These are phyloP conservation scores for Phytopythium montanum DNA, from an alignment of 352 stramenopile genomes.

Conservation along the genomic window DNA sequence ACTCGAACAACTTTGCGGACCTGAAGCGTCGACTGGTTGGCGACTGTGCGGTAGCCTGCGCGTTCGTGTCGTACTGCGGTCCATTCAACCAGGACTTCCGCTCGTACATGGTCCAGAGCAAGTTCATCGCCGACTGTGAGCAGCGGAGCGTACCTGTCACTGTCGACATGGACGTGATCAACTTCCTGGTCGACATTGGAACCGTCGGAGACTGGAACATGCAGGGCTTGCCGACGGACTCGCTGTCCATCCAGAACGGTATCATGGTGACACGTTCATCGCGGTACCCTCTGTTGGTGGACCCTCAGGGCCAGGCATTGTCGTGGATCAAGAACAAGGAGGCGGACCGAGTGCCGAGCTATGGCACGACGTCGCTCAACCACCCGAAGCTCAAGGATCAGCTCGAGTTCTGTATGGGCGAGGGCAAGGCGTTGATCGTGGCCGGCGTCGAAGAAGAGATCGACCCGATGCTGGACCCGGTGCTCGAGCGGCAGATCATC, in stretches of 20 bases:
- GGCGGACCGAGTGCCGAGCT: slow-evolving; percentile 91
- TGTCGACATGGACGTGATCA: slow-evolving; percentile 95
- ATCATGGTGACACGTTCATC: slow-evolving; percentile 98
- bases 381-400: slow-evolving; percentile 98
- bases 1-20: slow-evolving; percentile 97
- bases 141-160: slow-evolving; percentile 91
- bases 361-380: slow-evolving; percentile 93
- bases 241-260: slow-evolving; percentile 97
- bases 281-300: slow-evolving; percentile 95
- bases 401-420: slow-evolving; percentile 97
- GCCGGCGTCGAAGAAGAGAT: slow-evolving; percentile 98
- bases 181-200: slow-evolving; percentile 96
- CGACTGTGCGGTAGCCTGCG: slow-evolving; percentile 96
- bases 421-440: slow-evolving; percentile 94
- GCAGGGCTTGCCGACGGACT: slow-evolving; percentile 95
- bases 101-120: slow-evolving; percentile 94
- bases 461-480: slow-evolving; percentile 97
- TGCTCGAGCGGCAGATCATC: slow-evolving; percentile 97
- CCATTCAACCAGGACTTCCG: slow-evolving; percentile 99
- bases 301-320: slow-evolving; percentile 97
- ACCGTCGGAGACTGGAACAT: slow-evolving; percentile 99
- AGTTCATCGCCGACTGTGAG: slow-evolving; percentile 95
- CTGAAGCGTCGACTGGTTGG: slow-evolving; percentile 95
- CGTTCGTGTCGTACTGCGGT: slow-evolving; percentile 97
- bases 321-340: slow-evolving; percentile 98